Conservation (phyloP, 2,329 filamentous ascomycete genomes). For the Microascus cirrosus region DNA sequence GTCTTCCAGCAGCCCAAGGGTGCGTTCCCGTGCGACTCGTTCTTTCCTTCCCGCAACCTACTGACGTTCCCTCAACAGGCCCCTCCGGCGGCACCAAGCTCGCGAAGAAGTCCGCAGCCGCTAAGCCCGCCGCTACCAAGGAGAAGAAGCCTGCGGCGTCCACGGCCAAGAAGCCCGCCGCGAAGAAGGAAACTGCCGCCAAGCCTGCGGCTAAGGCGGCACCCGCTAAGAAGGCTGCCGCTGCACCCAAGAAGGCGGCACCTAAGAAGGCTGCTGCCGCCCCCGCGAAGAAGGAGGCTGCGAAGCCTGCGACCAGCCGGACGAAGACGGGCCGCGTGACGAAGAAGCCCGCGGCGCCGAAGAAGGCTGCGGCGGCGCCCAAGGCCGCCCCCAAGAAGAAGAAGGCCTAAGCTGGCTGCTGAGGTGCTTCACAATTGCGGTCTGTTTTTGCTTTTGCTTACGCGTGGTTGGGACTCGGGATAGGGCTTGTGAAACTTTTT, state of each 20-base stretch:
- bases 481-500: neutral
- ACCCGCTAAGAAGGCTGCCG: too few relatives aligned
- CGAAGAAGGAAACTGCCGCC: slow-evolving; percentile 46
- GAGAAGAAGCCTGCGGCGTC: slow-evolving; percentile 13
- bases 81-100: slow-evolving; percentile 88
- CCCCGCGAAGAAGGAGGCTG: neutral
- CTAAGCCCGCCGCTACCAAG: slow-evolving; percentile 12
- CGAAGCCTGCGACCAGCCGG: slow-evolving; percentile 14
- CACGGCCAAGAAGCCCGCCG: slow-evolving; percentile 22
- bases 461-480: neutral
- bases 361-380: slow-evolving; percentile 13
- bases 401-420: slow-evolving; percentile 6
- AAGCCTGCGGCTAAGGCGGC: slow-evolving; percentile 15
- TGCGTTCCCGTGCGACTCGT: slow-evolving; percentile 28
- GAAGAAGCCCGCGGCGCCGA: slow-evolving; percentile 15
- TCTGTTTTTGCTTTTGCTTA: neutral
- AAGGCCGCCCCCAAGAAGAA: slow-evolving; percentile 12
- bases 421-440: neutral
- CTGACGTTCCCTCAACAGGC: slow-evolving; percentile 30
- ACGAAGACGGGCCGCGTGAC: slow-evolving; percentile 16
- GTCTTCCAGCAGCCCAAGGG: slow-evolving; percentile 87
- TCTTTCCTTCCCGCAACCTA: slow-evolving; percentile 10
- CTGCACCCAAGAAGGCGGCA: neutral
- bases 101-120: slow-evolving; percentile 56
- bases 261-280: slow-evolving; percentile 19